Evolutionary conservation across 75 land plant species (phyloP), one percentile per base, ranked within the genome.

Genomic region (Selaginella tamariscina): DNA sequence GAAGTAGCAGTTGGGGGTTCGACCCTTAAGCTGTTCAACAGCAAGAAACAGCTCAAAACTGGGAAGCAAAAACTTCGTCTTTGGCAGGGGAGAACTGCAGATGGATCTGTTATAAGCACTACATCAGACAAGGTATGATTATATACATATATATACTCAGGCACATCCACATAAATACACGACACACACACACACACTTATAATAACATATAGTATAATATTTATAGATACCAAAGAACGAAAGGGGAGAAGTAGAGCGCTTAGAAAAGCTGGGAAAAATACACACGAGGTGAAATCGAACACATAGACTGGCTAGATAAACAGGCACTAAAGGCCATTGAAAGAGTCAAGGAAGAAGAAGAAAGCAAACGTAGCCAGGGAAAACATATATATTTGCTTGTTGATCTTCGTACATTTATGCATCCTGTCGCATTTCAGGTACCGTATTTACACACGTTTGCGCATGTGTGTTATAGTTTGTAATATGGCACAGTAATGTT

Each of bases 361-460:
- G 96, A 89, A 69, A 79, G 77, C 73, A 55, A 26, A 68, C 77
- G 70, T 33, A 84, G 32, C 80, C 88, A 86, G 26, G 78, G 69
- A 32, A 78, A 87, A 69, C 80, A 87, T 63, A 32, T 89, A 27
- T 80, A 84, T 66, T 71, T 94, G 27, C 62, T 87, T 68, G 86
- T 94, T 66, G 88, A 90, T 60, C 86, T 94, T 55, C 81, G 81
- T 70, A 81, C 96, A 30, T 87, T 94, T 76, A 95, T 89, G 74
- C 98, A 94, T 69, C 82, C 84, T 71, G 98, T 93, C 64, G 88
- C 84, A 64, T 93, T 89, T 49, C 98, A 89, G 98, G 98, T 92
- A n/a, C n/a, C n/a, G n/a, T n/a, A n/a, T n/a, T n/a, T n/a, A n/a
- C n/a, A n/a, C n/a, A n/a, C n/a, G n/a, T n/a, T n/a, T n/a, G n/a